A percentile compares a stretch with the other conserved stretches of the same genome.
phyloP scores from a whole-genome alignment of 208 protist species.

The Trypanosoma boissoni region DNA sequence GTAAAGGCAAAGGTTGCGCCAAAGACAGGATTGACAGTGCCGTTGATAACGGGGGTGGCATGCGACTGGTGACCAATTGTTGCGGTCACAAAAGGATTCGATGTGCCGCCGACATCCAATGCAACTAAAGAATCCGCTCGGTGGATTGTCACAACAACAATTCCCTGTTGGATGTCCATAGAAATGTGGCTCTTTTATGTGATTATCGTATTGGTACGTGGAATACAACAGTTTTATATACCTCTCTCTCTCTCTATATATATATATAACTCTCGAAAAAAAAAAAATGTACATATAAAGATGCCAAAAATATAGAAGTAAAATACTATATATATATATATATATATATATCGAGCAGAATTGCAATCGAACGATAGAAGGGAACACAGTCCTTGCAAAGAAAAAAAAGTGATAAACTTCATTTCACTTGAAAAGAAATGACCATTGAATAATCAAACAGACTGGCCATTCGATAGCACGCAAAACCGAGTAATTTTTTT shows the following conservation, averaged over 20 bases:
- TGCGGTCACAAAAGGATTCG: conserved; percentile 67
- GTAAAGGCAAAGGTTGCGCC: conserved; percentile 53
- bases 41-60: conserved; percentile 34
- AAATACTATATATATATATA: no score
- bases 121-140: conserved; percentile 57
- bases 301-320: no score
- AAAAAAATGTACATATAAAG: no score
- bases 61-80: conserved; percentile 48
- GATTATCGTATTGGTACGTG: neutral
- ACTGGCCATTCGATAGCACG: no score
- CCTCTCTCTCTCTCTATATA: neutral
- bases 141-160: conserved; percentile 48
- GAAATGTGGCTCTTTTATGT: conserved; percentile 11
- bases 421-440: no score
- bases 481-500: no score
- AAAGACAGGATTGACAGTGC: conserved; percentile 58
- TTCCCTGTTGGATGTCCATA: conserved; percentile 19
- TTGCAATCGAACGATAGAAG: no score
- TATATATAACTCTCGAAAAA: neutral
- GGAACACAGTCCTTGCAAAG: no score
- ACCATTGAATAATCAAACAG: no score
- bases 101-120: conserved; percentile 65
- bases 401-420: no score
- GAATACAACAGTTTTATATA: neutral
- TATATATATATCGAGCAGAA: no score